Conservation (phyloP, 1,139 yeast species). For the Diutina neorugosa region DNA sequence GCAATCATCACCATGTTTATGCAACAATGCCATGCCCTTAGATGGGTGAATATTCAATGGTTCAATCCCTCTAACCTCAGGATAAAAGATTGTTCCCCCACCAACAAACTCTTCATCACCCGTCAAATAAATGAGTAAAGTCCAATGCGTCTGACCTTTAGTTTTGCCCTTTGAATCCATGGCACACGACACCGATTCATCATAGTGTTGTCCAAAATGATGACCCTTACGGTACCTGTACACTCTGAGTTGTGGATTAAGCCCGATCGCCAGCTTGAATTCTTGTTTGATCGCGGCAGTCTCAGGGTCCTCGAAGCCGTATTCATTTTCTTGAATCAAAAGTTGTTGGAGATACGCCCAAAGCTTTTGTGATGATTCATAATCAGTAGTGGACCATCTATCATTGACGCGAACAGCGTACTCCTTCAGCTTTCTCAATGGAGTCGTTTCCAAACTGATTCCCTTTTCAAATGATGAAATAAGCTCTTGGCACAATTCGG, state of each 20-base stretch:
- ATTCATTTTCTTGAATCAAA: slow-evolving; percentile 18
- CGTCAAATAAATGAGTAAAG: slow-evolving; percentile 45
- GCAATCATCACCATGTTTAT: slow-evolving; percentile 60
- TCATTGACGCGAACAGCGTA: slow-evolving; percentile 55
- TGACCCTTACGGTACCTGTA: slow-evolving; percentile 49
- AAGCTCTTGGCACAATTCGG: slow-evolving; percentile 31
- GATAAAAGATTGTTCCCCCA: slow-evolving; percentile 52
- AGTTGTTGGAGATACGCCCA: slow-evolving; percentile 32
- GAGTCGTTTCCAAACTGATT: slow-evolving; percentile 34
- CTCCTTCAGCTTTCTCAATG: slow-evolving; percentile 33
- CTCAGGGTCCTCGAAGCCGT: slow-evolving; percentile 18
- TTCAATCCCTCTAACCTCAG: slow-evolving; percentile 15
- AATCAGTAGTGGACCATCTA: slow-evolving; percentile 31
- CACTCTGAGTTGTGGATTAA: slow-evolving; percentile 46
- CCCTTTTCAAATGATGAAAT: slow-evolving; percentile 22
- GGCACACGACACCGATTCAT: slow-evolving; percentile 38
- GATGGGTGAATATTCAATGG: slow-evolving; percentile 33
- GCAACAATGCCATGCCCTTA: slow-evolving; percentile 49
- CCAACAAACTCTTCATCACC: slow-evolving; percentile 47
- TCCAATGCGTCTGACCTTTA: slow-evolving; percentile 43
- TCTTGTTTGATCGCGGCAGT: slow-evolving; percentile 12
- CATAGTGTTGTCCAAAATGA: slow-evolving; percentile 53
- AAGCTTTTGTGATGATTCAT: slow-evolving; percentile 23
- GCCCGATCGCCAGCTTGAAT: slow-evolving; percentile 32
- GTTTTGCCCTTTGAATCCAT: slow-evolving; percentile 11